Base-by-base conservation (phyloP, 345 rosid genomes). In the Bruguiera sexangula region DNA sequence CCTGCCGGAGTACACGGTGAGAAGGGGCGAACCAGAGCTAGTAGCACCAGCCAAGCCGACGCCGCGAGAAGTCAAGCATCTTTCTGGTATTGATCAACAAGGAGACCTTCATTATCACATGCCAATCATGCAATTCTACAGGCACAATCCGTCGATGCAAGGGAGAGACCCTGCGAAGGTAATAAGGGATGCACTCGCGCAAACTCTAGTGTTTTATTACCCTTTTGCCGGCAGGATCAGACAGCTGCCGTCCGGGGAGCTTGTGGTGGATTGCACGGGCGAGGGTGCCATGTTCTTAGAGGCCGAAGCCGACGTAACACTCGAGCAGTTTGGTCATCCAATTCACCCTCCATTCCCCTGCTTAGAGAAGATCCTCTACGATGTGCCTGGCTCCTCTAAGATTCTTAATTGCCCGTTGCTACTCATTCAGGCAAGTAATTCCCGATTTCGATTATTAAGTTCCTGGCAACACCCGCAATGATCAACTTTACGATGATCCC, bases 61-160 rank as follows among this genome's bases (percentile, higher is more conserved):
- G 0, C 73, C 73, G 0, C 37, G 29, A 2, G 67, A 70, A 18
- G 46, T 65, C 18, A 73, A 60, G 53, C 50, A 59, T 2, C 54
- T 73, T 4, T 73, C 76, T 4, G 70, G 59, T 15, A 65, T 73
- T 7, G 76, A 60, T 22, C 70, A 60, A 36, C 70, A 73, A 15
- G 66, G 36, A 5, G 65, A 59, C 19, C 32, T 59, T 3, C 64
- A 65, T 19, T 9, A 8, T 6, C 65, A 58, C 6, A 6, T 59
- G 4, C 60, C 65, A 2, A 21, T 59, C 8, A 32, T 73, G 5
- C 36, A 43, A 5, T 66, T 73, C 8, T 66, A 73, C 22, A 19
- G 37, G 3, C 30, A 22, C 34, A 19, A 59, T 34, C 76, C 66
- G 2, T 73, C 59, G 0, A 73, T 73, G 76, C 2, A 27, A 60